Evolutionary conservation across 129 eudicot genomes (phyloP).

Genomic region (Centaurea solstitialis): DNA sequence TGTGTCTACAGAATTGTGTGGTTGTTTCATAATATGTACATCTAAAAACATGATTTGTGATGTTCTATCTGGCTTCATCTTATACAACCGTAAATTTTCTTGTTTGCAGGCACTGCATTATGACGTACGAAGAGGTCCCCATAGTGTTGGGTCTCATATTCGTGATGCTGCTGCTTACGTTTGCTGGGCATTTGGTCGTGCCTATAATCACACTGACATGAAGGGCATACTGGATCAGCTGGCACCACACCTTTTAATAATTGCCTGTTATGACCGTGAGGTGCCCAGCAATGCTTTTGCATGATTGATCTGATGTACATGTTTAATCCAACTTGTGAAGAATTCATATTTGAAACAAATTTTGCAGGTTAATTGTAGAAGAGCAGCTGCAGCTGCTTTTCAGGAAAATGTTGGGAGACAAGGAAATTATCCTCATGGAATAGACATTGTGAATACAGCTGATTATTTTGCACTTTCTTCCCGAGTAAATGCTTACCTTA

Average conservation of each 20-base stretch:
- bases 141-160: slow-evolving; percentile 96
- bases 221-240: slow-evolving; percentile 72
- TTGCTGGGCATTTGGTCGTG: slow-evolving; percentile 99
- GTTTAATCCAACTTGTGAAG: background rate
- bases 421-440: slow-evolving; percentile 93
- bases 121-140: slow-evolving; percentile 97
- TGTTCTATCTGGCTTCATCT: background rate
- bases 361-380: slow-evolving; percentile 92
- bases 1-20: background rate
- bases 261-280: slow-evolving; percentile 99
- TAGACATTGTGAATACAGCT: slow-evolving; percentile 92
- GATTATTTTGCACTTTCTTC: slow-evolving; percentile 99
- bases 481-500: slow-evolving; percentile 77
- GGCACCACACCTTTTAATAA: slow-evolving; percentile 84
- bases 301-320: background rate
- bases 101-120: slow-evolving; percentile 80
- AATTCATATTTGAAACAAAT: background rate
- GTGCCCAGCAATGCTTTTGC: slow-evolving; percentile 35
- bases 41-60: background rate
- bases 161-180: slow-evolving; percentile 99
- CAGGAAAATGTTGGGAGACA: slow-evolving; percentile 99
- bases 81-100: background rate
- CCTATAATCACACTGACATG: slow-evolving; percentile 91
- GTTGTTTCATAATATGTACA: background rate
- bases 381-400: slow-evolving; percentile 99